Base-by-base conservation (phyloP, 2,329 filamentous ascomycete species). In the Aspergillus ochraceoroseus region DNA sequence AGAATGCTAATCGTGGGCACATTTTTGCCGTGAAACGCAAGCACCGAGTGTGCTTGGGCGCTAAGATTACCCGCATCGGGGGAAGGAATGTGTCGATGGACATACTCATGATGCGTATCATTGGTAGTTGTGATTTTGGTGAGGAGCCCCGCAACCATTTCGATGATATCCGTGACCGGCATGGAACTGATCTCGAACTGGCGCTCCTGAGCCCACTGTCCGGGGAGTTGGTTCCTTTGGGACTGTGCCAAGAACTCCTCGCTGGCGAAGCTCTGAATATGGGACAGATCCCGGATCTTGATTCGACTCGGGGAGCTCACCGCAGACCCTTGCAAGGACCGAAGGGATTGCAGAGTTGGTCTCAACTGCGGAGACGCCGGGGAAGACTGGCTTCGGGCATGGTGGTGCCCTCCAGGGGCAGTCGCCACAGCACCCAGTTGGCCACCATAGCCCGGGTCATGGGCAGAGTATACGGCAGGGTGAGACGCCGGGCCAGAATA, bases 101-200 rank as follows among this genome's bases (percentile, higher is more conserved):
- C 68, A 49, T 89, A 85, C 61, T 95, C 87, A 65, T 96, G 90
- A 62, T 96, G 89, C 36, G 83, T 72, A 62, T 98, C 92, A 61
- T 98, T 98, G 42, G 90, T 95, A 3, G 87, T 87, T 4, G 92
- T 96, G 55, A 98, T 98, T 65, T 96, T 96, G 41, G 90, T 95
- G 47, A 98, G 73, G 15, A 98, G 76, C 5, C 89, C 92, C 3
- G 92, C 92, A 3, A 98, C 92, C 92, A 98, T 96, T 66, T 96
- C 90, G 61, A 98, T 98, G 53, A 98, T 87, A 60, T 98, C 90
- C 51, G 84, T 81, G 40, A 96, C 94, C 37, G 92, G 92, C 90
- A 98, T 96, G 38, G 80, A 85, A 67, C 89, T 95, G 55, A 98
- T 95, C 65, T 96, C 92, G 63, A 95, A 98, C 61, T 82, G 77